These are phyloP conservation scores for Carex parvula DNA, from an alignment of 176 grass and related monocot genomes.

Conservation along the genomic window DNA sequence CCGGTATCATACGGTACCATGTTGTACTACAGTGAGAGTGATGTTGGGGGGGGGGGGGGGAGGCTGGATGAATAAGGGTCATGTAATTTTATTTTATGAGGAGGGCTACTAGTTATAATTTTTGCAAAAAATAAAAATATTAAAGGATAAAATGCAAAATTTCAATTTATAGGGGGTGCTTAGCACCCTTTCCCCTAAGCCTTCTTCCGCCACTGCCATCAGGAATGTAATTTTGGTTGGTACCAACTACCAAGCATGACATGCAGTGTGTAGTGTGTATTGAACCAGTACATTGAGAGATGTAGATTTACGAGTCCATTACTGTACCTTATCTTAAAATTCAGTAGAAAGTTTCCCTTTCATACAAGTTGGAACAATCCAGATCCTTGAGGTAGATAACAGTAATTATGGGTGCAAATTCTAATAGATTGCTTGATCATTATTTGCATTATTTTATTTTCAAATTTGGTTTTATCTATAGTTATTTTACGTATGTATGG, in stretches of 20 bases:
- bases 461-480: not conserved
- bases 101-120: too few relatives aligned
- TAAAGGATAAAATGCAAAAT: too few relatives aligned
- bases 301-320: not conserved
- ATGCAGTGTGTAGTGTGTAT: conserved; percentile 11
- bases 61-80: too few relatives aligned
- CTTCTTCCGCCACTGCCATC: too few relatives aligned
- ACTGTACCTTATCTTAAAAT: not conserved
- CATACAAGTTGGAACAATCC: not conserved
- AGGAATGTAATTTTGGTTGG: not conserved
- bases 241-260: conserved; percentile 1
- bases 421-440: not conserved
- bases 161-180: too few relatives aligned
- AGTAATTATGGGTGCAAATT: not conserved
- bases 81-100: too few relatives aligned
- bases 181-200: too few relatives aligned
- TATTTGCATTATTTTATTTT: not conserved
- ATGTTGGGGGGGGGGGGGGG: too few relatives aligned
- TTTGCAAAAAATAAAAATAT: too few relatives aligned
- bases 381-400: not conserved
- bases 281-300: not conserved
- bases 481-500: not conserved
- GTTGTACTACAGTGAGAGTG: not conserved
- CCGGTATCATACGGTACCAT: not conserved
- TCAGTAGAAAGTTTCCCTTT: not conserved